These are phyloP conservation scores for Rhynchospora tenuis DNA, from an alignment of 176 grass and related monocot genomes.

Conservation along the genomic window DNA sequence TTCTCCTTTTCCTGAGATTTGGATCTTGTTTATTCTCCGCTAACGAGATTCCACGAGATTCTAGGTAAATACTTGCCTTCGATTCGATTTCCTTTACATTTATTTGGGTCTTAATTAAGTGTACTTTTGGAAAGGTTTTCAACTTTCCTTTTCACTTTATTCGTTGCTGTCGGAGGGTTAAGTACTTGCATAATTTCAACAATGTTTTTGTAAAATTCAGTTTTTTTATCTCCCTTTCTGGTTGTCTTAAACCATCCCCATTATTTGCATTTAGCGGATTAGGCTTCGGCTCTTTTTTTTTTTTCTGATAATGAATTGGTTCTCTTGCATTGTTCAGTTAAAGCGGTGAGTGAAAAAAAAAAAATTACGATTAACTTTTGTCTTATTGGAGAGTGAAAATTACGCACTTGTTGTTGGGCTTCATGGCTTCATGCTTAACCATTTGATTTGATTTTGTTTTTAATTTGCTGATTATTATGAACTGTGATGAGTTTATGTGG, in stretches of 20 bases:
- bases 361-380: no score
- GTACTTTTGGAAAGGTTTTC: neutral
- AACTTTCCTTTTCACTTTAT: neutral
- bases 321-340: no score
- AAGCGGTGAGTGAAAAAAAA: no score
- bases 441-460: neutral
- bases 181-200: neutral
- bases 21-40: neutral
- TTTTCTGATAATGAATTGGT: neutral
- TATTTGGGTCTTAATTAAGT: neutral
- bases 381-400: neutral
- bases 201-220: neutral
- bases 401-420: neutral
- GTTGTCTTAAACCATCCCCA: neutral
- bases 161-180: neutral
- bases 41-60: neutral
- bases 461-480: neutral
- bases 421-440: neutral
- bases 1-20: neutral
- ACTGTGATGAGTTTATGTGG: neutral
- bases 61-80: neutral
- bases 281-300: neutral
- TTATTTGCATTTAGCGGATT: neutral
- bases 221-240: neutral
- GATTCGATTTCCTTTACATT: constrained; percentile 1